A percentile compares a stretch with the other conserved stretches of the same genome.
phyloP scores from a whole-genome alignment of 192 early-diverging fungal species.

The Funneliformis mosseae region DNA sequence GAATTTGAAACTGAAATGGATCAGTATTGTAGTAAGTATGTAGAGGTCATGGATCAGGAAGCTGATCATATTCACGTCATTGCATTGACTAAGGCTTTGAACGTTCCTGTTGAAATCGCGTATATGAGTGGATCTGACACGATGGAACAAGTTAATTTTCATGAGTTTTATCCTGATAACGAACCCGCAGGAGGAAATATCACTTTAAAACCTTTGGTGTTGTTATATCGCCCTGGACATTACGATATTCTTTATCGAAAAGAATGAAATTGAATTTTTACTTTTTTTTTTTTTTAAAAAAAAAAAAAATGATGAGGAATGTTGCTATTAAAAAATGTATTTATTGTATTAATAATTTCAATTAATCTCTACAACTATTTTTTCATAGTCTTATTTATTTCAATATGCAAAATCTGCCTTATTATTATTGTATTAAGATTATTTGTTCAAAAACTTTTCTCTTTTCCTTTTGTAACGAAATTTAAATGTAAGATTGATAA shows the following conservation, averaged over 20 bases:
- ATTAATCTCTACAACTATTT: not conserved
- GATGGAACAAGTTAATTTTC: constrained; percentile 64
- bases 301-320: not conserved
- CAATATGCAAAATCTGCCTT: not conserved
- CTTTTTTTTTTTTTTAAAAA: not conserved
- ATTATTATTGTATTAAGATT: not conserved
- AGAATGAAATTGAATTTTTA: constrained; percentile 5
- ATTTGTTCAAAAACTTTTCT: not conserved
- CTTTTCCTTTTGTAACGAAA: not conserved
- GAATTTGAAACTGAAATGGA: constrained; percentile 59
- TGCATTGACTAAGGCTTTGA: constrained; percentile 67
- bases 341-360: not conserved
- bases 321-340: not conserved
- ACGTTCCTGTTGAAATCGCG: constrained; percentile 65
- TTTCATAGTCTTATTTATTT: constrained; percentile 8
- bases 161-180: constrained; percentile 72
- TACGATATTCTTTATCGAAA: constrained; percentile 77
- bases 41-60: constrained; percentile 68
- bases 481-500: no score
- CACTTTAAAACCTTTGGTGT: constrained; percentile 43
- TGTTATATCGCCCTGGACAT: constrained; percentile 64
- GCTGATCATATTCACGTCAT: constrained; percentile 82
- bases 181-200: constrained; percentile 32
- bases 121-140: constrained; percentile 65
- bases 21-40: constrained; percentile 55